These are phyloP conservation scores for Albugo laibachii DNA, from an alignment of 352 stramenopile genomes.

Conservation along the genomic window DNA sequence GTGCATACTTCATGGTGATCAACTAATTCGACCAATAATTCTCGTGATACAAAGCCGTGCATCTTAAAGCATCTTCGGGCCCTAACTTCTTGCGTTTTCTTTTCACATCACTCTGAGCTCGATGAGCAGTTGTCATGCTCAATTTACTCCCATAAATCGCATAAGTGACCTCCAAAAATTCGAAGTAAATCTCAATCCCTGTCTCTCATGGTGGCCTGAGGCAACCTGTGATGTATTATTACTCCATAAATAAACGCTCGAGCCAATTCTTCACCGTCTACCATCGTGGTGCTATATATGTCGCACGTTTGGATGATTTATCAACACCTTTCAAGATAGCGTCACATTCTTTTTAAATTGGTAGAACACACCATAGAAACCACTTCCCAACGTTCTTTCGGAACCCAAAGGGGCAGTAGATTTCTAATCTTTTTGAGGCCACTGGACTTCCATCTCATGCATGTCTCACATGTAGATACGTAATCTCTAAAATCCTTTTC, in stretches of 20 bases:
- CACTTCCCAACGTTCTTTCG: conserved; percentile 8
- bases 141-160: conserved; percentile 5
- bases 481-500: conserved; percentile 5
- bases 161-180: conserved; percentile 7
- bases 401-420: conserved; percentile 4
- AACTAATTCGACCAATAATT: conserved; percentile 6
- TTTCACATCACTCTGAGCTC: conserved; percentile 6
- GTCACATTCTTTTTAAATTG: conserved; percentile 6
- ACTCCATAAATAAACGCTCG: neutral
- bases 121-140: conserved; percentile 2
- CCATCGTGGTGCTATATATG: conserved; percentile 3
- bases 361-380: conserved; percentile 5
- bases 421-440: conserved; percentile 4
- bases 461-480: conserved; percentile 5
- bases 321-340: conserved; percentile 6
- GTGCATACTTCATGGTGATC: conserved; percentile 10
- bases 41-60: conserved; percentile 6
- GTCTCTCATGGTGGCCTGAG: conserved; percentile 2
- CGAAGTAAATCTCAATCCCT: conserved; percentile 7
- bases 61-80: conserved; percentile 6
- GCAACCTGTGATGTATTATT: neutral
- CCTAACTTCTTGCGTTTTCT: conserved; percentile 5
- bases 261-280: neutral
- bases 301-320: conserved; percentile 5
- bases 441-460: conserved; percentile 1